Base-by-base conservation (phyloP, 2,329 filamentous ascomycete genomes). In the Trichocomaceae sp. region DNA sequence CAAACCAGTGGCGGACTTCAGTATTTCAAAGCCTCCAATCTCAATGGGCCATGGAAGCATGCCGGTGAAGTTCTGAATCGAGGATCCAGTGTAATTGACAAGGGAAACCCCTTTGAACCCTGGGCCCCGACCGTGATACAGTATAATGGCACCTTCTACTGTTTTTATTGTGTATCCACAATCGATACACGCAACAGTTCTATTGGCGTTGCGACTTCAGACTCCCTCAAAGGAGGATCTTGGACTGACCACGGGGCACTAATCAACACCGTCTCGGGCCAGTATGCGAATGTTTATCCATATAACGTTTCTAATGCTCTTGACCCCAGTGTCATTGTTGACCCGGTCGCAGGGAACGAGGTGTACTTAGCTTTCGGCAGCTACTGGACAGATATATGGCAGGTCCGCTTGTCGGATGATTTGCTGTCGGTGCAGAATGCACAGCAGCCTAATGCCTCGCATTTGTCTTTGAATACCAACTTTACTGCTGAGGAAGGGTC, bases 361-460 rank as follows among this genome's bases (percentile, higher is more conserved):
- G 78, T 76, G 59, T 77, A 76, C 56, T 68, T 84, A 62, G 81
- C 75, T 50, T 88, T 86, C 58, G 86, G 85, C 44, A 85, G 81
- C 44, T 88, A 86, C 75, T 89, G 84, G 84, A 70, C 72, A 5
- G 80, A 83, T 60, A 77, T 88, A 59, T 86, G 82, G 74, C 80
- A 83, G 64, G 79, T 83, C 1, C 68, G 73, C 35, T 75, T 87
- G 57, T 57, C 56, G 8, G 37, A 59, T 1, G 62, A 67, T 42
- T 51, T 68, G 9, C 44, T 69, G 12, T 64, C 64, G 1, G 54
- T 52, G 9, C 62, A 58, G 15, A 63, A 57, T 2, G 59, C 61
- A 1, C 19, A 50, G 1, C n/a, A 59, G 5, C 61, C 64, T 4
- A 60, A 67, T 48, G 63, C 63, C 3, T 58, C 56, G 4, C 68